Evolutionary conservation across 2,329 filamentous ascomycete genomes (phyloP), one percentile per base, ranked within the genome.

Genomic region (Rhynchosporium graminicola): DNA sequence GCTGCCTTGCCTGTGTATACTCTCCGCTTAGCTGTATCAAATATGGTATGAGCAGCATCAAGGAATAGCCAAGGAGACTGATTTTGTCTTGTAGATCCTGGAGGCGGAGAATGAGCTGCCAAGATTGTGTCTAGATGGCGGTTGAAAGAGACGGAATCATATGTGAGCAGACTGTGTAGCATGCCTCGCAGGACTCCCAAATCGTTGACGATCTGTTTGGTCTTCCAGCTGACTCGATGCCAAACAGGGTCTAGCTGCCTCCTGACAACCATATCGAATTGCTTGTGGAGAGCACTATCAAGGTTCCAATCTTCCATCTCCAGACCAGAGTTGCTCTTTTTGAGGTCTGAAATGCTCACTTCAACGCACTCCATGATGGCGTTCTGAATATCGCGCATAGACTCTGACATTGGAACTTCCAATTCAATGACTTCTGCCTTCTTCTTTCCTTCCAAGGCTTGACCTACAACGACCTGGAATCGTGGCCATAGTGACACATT

Each of bases 231-330:
- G 57, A 97, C 91, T 59, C 95, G 87, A 78, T 99, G 95, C 95
- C 95, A 99, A 63, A 98, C 93, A 4, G 94, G 93, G 72, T 98
- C 93, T 20, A 99, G 80, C 75, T 99, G 95, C 62, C 93, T 85
- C 65, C 94, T 85, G 57, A 99, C 87, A 60, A 93, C 89, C 64
- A 90, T 81, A 74, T 98, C 95, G 74, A 99, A 99, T 71, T 92
- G 96, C 72, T 89, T 91, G 68, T 97, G 89, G 64, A 98, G 78
- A 42, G 94, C 94, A 72, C 91, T 97, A 75, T 98, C 94, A 20
- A 97, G 81, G 56, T 92, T 97, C 94, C 94, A 98, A 72, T 97
- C 93, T 63, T 96, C 93, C 87, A 98, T 93, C 69, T 98, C 94
- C 6, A 99, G 80, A 2, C 92, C 93, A 0, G 87, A 84, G 72